Percentiles rank a stretch among this genome's conserved stretches.
Conservation (phyloP, 805 yeast genomes). For the Kazachstania viticola region DNA sequence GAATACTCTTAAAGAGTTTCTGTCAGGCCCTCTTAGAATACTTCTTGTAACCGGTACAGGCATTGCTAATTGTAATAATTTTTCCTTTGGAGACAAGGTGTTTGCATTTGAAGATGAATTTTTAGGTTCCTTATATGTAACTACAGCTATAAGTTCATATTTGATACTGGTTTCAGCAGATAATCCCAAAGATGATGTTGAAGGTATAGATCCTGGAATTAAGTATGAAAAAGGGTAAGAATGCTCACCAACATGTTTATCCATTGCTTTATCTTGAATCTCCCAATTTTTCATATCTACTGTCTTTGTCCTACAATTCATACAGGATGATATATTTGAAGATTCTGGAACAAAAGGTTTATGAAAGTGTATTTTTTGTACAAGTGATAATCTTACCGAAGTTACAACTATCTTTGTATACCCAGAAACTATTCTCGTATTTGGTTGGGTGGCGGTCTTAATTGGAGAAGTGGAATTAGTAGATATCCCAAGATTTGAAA, state of each 20-base stretch:
- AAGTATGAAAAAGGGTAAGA: conserved; percentile 88
- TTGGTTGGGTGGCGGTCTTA: neutral
- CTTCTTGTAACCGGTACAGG: conserved; percentile 72
- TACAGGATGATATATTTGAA: conserved; percentile 39
- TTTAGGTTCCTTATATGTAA: conserved; percentile 30
- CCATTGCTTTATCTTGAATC: conserved; percentile 46
- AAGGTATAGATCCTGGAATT: conserved; percentile 80
- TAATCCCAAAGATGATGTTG: conserved; percentile 52
- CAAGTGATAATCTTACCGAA: conserved; percentile 50
- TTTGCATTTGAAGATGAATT: conserved; percentile 5
- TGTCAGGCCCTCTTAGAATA: conserved; percentile 68
- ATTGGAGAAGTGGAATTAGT: conserved; percentile 7
- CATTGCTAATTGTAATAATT: conserved; percentile 35
- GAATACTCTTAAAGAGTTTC: conserved; percentile 79
- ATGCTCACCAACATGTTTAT: conserved; percentile 59
- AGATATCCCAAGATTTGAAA: conserved; percentile 15
- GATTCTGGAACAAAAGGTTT: conserved; percentile 53
- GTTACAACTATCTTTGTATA: conserved; percentile 39
- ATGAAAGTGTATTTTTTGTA: conserved; percentile 59
- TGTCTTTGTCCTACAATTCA: conserved; percentile 41
- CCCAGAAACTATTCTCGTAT: conserved; percentile 9
- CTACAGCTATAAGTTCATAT: conserved; percentile 65
- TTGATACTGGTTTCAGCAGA: conserved; percentile 41
- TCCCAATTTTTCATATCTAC: conserved; percentile 82
- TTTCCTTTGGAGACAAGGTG: conserved; percentile 21